These are phyloP conservation scores for Micractinium sp. DNA, from an alignment of 139 green algal genomes.

Conservation along the genomic window DNA sequence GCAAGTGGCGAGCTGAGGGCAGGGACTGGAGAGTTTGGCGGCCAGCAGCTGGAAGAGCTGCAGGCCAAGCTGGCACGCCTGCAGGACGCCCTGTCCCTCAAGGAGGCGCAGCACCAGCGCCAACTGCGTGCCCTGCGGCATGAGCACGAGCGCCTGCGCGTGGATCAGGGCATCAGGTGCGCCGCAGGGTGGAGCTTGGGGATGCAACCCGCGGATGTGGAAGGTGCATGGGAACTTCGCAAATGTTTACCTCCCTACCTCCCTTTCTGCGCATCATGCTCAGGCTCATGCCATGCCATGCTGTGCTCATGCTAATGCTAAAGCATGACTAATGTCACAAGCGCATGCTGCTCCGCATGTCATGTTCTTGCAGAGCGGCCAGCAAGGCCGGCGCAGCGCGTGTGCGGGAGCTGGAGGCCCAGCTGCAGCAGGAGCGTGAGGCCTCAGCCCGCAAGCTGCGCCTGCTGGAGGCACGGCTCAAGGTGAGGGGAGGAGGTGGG, in stretches of 20 bases:
- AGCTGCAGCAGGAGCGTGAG: not conserved
- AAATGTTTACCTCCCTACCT: too few relatives aligned
- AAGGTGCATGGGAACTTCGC: too few relatives aligned
- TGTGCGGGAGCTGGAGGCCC: not conserved
- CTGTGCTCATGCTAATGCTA: not conserved
- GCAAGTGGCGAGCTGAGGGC: not conserved
- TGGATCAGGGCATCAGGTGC: conserved; percentile 8
- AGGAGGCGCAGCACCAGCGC: conserved; percentile 28
- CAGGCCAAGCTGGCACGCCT: not conserved
- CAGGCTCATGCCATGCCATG: not conserved
- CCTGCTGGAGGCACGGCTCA: not conserved
- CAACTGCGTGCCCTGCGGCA: not conserved
- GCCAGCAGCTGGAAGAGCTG: not conserved
- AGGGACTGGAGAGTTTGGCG: too few relatives aligned
- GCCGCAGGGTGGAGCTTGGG: too few relatives aligned
- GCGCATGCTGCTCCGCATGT: not conserved
- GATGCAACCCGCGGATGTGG: too few relatives aligned
- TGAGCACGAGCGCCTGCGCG: conserved; percentile 19
- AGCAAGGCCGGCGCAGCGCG: not conserved
- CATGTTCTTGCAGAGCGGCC: not conserved
- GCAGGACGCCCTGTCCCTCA: not conserved
- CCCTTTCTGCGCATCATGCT: not conserved
- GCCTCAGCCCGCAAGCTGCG: not conserved
- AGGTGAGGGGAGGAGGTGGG: not conserved
- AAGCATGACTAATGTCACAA: not conserved